Base-by-base conservation (phyloP, 306 rosid genomes). In the Neltuma alba region DNA sequence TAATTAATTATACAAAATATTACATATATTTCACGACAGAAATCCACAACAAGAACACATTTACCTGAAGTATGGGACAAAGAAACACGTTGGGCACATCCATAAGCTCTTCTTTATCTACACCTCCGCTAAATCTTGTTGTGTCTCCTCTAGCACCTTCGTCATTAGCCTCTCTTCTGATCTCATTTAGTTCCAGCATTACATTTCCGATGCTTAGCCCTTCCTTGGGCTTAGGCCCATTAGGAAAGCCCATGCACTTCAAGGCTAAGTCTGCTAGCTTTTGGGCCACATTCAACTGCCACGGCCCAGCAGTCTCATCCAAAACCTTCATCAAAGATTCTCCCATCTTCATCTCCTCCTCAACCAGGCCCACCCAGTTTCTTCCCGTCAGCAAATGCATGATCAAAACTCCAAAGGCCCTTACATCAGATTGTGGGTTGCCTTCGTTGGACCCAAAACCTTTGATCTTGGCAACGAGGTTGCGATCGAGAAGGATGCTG, bases 61-160 rank as follows among this genome's bases (percentile, higher is more conserved):
- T 23, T 58, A 93, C 98, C 97, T 90, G 88, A 84, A 79, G 84
- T 12, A 94, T 92, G 25, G 98, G 97, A 72, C 98, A 94, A 50
- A 88, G 73, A 76, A 89, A 89, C 37, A 78, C 80, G 74, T 76
- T 71, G 4, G 98, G 98, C 31, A 88, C 87, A 63, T 90, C 90
- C 28, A 7, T 54, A 0, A 83, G 40, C 21, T 70, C 79, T 8
- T 78, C 87, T 50, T 58, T 68, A 11, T 86, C 76, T 50, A 37
- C 64, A 64, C 42, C 66, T 27, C 80, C 84, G 25, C 72, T 79
- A 58, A 40, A 40, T 40, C 34, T 54, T 12, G 14, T 44, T n/a
- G 28, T 63, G 47, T 27, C 18, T 34, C 79, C 85, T 27, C 48
- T 80, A 42, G 73, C 85, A 63, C 72, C 85, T 33, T 85, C 71